Evolutionary conservation across 2,329 filamentous ascomycete species (phyloP).

Genomic region (Cercospora berteroae): DNA sequence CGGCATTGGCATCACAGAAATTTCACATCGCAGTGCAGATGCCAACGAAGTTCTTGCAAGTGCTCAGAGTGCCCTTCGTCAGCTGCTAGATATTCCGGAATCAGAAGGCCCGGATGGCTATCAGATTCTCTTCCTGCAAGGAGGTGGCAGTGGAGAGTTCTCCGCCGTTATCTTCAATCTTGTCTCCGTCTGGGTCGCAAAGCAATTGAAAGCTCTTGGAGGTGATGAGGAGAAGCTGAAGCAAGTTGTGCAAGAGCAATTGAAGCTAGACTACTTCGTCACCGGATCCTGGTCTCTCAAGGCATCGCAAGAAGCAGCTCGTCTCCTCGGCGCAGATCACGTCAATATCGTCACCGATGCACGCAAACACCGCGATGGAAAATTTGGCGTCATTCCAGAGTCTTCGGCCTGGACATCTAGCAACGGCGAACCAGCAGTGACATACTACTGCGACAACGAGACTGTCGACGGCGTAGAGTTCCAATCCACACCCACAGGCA

Average conservation of each 20-base stretch:
- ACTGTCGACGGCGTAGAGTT: conserved; percentile 94
- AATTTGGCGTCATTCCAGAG: conserved; percentile 80
- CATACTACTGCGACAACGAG: conserved; percentile 93
- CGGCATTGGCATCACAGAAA: conserved; percentile 83
- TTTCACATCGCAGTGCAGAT: conserved; percentile 79
- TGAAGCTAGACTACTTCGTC: conserved; percentile 85
- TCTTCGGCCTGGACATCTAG: conserved; percentile 73
- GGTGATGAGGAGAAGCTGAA: conserved; percentile 59
- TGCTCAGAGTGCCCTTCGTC: conserved; percentile 70
- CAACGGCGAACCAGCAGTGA: conserved; percentile 63
- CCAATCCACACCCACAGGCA: conserved; percentile 66
- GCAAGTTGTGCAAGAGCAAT: conserved; percentile 63
- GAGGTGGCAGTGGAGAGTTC: conserved; percentile 83
- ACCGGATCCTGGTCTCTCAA: conserved; percentile 91
- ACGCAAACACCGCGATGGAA: conserved; percentile 58
- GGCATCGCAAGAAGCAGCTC: conserved; percentile 76
- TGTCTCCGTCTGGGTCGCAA: conserved; percentile 75
- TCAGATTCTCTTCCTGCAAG: conserved; percentile 85
- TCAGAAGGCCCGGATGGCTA: conserved; percentile 78
- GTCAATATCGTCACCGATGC: conserved; percentile 78
- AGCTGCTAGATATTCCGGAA: conserved; percentile 76
- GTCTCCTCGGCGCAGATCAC: conserved; percentile 72
- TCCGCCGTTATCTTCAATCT: conserved; percentile 81
- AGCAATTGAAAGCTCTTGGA: conserved; percentile 47
- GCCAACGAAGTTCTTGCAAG: conserved; percentile 77